Conservation (phyloP, 2,329 filamentous ascomycete genomes). For the Fusarium lateritium region DNA sequence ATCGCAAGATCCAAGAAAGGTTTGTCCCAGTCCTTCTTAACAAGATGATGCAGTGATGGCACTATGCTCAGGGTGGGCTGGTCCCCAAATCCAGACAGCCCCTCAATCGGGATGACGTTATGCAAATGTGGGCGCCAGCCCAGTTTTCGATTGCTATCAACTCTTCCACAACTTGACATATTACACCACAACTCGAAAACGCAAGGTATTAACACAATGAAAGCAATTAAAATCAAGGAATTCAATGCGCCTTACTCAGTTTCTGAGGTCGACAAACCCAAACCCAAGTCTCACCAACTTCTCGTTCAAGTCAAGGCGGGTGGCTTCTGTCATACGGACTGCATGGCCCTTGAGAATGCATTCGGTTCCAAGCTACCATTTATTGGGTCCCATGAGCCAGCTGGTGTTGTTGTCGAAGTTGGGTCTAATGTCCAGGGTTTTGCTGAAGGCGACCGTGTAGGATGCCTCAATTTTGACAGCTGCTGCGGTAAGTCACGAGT, state of each 20-base stretch:
- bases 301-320: slow-evolving; percentile 9
- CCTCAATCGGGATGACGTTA: no score
- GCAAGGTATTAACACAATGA: not conserved
- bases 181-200: not conserved
- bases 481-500: not conserved
- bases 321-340: slow-evolving; percentile 16
- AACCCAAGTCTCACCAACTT: not conserved
- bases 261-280: not conserved
- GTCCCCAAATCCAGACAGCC: no score
- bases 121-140: no score
- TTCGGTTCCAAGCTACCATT: not conserved
- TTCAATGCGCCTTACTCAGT: not conserved
- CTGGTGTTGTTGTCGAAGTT: slow-evolving; percentile 4
- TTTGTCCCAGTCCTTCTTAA: no score
- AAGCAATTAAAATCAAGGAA: slow-evolving; percentile 7
- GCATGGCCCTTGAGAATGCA: slow-evolving; percentile 9
- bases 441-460: not conserved
- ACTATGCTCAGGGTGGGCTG: no score
- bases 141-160: not conserved
- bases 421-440: not conserved
- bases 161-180: not conserved
- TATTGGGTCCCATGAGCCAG: slow-evolving; percentile 1
- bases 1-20: no score
- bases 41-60: no score
- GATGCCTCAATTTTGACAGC: slow-evolving; percentile 26